These are phyloP conservation scores for Ananas comosus DNA, from an alignment of 176 grass and related monocot species.

Conservation along the genomic window DNA sequence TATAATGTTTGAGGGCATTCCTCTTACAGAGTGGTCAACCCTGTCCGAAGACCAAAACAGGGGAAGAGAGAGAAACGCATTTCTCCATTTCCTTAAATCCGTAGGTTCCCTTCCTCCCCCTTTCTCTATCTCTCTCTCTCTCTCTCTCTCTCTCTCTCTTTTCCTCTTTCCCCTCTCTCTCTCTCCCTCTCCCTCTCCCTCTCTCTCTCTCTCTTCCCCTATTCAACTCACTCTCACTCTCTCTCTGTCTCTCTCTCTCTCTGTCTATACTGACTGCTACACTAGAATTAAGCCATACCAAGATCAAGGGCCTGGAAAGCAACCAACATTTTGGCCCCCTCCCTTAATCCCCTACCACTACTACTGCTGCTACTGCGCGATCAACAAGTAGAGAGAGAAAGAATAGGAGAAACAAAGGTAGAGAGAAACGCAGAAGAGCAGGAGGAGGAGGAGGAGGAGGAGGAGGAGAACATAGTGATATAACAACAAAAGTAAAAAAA, in stretches of 20 bases:
- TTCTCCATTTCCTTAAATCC: slow-evolving; percentile 24
- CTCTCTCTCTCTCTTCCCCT: slow-evolving; percentile 24
- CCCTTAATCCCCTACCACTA: background rate
- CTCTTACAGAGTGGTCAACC: slow-evolving; percentile 30
- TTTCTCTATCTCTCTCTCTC: background rate
- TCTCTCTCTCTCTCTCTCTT: slow-evolving; percentile 4
- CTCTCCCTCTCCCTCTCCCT: background rate
- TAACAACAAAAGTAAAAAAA: background rate
- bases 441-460: background rate
- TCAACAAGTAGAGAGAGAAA: background rate
- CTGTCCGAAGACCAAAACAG: slow-evolving; percentile 7
- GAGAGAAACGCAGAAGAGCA: background rate
- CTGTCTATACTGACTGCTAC: slow-evolving; percentile 25
- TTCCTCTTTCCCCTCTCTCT: slow-evolving; percentile 12
- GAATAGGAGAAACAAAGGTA: too few relatives aligned
- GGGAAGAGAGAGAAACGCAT: background rate
- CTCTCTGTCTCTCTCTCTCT: background rate
- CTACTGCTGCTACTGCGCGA: background rate
- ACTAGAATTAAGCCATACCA: slow-evolving; percentile 32
- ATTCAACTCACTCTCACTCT: background rate
- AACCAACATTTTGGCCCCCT: background rate
- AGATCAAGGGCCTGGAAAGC: slow-evolving; percentile 7
- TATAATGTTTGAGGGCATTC: slow-evolving; percentile 48
- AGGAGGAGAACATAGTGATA: background rate
- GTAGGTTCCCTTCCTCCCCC: background rate